phyloP scores from a whole-genome alignment of 2,329 filamentous ascomycete species.

The Escovopsis sp. region DNA sequence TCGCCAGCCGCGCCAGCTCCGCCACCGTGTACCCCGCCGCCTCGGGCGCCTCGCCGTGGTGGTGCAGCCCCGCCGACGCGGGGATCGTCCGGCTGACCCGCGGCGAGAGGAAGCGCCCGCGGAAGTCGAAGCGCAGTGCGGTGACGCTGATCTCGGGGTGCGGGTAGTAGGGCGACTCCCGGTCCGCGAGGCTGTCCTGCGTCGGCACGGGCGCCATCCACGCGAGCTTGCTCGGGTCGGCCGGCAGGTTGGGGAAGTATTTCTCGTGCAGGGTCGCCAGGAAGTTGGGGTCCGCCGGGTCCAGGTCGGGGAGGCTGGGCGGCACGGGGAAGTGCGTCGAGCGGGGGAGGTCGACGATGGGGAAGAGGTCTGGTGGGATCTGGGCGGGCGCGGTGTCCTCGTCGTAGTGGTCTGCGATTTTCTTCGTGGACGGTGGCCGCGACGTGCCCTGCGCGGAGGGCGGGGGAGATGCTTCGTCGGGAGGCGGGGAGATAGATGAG shows the following conservation, averaged over 20 bases:
- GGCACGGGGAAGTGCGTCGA: slow-evolving; percentile 48
- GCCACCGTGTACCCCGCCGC: slow-evolving; percentile 87
- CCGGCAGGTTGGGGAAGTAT: slow-evolving; percentile 79
- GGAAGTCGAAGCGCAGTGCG: slow-evolving; percentile 78
- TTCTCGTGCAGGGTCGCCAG: slow-evolving; percentile 72
- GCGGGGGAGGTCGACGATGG: slow-evolving; percentile 23
- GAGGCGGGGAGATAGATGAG: too few relatives aligned
- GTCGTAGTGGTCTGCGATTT: slow-evolving; percentile 19
- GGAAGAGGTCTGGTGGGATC: slow-evolving; percentile 27
- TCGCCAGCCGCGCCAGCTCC: slow-evolving; percentile 66
- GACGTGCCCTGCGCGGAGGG: slow-evolving; percentile 1
- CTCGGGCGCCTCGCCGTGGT: slow-evolving; percentile 84
- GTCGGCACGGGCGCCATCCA: slow-evolving; percentile 74
- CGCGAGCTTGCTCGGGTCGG: slow-evolving; percentile 70
- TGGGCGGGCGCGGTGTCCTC: slow-evolving; percentile 27
- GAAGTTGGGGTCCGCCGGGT: slow-evolving; percentile 72
- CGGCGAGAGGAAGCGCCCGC: slow-evolving; percentile 65
- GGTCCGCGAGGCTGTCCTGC: slow-evolving; percentile 46
- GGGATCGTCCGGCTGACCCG: slow-evolving; percentile 59
- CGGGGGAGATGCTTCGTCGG: neutral
- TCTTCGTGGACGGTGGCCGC: slow-evolving; percentile 10
- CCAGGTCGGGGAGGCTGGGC: slow-evolving; percentile 50
- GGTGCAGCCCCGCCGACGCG: slow-evolving; percentile 67
- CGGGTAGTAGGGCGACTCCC: slow-evolving; percentile 69
- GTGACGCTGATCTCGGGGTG: slow-evolving; percentile 56